Evolutionary conservation across 345 rosid species (phyloP), one percentile per base, ranked within the genome.

Genomic region (Linum tenue): DNA sequence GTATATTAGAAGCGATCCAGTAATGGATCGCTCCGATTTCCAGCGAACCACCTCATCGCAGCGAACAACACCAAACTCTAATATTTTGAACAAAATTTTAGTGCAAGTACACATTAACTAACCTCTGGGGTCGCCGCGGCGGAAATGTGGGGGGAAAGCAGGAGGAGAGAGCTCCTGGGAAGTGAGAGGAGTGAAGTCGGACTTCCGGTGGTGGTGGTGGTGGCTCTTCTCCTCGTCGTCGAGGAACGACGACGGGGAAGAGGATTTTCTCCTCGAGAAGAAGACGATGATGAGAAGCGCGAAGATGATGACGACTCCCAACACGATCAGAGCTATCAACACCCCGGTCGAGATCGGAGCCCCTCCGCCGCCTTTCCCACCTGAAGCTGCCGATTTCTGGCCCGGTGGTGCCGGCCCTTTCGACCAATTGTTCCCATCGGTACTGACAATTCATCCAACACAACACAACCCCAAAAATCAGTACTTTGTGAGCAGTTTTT

Each of bases 361-460:
- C 38, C 80, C 73, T 60, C 70, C 50, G 9, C 51, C 72, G 41
- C 42, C 67, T 11, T 40, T 17, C 12, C 55, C 62, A 15, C 55
- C 56, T 15, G 16, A 64, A 40, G 7, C 62, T 40, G n/a, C 53
- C 17, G 9, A 0, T 37, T 43, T 53, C 65, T 17, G 44, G 14
- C 53, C 53, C 53, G 95, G 88, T 8, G 94, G 96, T 63, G 91
- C 88, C 39, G 70, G 72, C 59, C 88, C 80, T 3, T 67, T 69
- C 59, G 92, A 88, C 96, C 97, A 94, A 40, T 73, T 65, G 79
- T 94, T 94, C 61, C 96, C 97, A 62, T 84, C 92, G 59, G 95
- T 88, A 60, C 99, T 94, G 72, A 60, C 69, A 2, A 42, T 31
- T 22, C 31, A 22, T 22, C 31, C 51, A 51, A 5, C 71, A 5